These are phyloP conservation scores for Chaetomium cochliodes DNA, from an alignment of 495 filamentous ascomycete genomes.

Conservation along the genomic window DNA sequence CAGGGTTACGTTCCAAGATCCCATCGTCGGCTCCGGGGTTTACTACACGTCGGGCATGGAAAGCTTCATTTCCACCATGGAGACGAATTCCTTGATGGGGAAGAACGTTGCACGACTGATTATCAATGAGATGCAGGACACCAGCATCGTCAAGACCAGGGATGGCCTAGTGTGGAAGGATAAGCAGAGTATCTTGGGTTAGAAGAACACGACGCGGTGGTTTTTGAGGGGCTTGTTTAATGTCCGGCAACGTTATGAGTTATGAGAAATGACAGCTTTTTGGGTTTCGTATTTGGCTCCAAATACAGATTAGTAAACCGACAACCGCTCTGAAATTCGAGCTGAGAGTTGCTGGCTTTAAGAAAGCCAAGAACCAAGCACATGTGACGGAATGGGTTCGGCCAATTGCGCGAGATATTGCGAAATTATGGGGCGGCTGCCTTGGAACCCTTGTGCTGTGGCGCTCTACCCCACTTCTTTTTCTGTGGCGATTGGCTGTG, in stretches of 20 bases:
- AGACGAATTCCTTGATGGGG: slow-evolving; percentile 93
- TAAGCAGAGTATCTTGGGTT: background rate
- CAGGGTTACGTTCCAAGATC: slow-evolving; percentile 82
- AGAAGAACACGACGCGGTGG: background rate
- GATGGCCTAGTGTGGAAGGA: background rate
- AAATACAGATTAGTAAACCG: no score
- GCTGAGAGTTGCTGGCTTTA: no score
- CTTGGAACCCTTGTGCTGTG: background rate
- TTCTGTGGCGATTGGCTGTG: slow-evolving; percentile 20
- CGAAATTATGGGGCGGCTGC: no score
- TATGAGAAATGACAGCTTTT: no score
- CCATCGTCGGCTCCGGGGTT: slow-evolving; percentile 61
- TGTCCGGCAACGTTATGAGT: no score
- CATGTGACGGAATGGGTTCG: no score
- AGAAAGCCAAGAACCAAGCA: no score
- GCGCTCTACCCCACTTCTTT: background rate
- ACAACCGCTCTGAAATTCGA: no score
- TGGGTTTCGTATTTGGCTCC: no score
- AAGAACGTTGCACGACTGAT: slow-evolving; percentile 87
- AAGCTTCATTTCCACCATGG: slow-evolving; percentile 96
- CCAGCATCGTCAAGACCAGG: background rate
- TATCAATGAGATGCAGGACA: slow-evolving; percentile 51
- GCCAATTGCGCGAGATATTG: no score
- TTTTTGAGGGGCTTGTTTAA: background rate
- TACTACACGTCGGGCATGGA: slow-evolving; percentile 96